phyloP scores from a whole-genome alignment of 306 rosid species.

The Parietaria judaica region DNA sequence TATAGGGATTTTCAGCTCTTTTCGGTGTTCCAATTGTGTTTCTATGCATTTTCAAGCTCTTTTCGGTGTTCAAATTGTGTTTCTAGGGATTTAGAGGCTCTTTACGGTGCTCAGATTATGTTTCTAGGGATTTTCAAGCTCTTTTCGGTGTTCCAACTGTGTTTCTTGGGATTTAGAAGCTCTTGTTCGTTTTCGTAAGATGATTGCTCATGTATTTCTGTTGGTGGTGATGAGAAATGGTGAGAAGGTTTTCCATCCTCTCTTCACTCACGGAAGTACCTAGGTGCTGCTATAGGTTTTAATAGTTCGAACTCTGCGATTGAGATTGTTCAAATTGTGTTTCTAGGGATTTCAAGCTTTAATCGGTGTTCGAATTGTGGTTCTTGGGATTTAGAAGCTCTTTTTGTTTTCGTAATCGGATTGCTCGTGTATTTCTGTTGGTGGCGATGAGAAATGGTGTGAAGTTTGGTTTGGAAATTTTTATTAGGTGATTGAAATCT shows the following conservation, averaged over 20 bases:
- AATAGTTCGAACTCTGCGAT: not conserved
- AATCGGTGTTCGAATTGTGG: too few species aligned
- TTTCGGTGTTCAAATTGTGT: too few species aligned
- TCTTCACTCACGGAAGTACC: too few species aligned
- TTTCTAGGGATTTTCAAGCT: too few species aligned
- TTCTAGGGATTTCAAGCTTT: conserved; percentile 5
- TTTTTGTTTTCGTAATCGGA: not conserved
- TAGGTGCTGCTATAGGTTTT: too few species aligned
- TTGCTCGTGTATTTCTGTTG: not conserved
- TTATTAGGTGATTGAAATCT: conserved; percentile 83
- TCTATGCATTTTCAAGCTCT: too few species aligned
- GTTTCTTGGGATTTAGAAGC: too few species aligned
- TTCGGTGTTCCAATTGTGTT: too few species aligned
- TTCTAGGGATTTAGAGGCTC: too few species aligned
- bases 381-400: too few species aligned
- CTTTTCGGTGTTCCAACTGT: too few species aligned
- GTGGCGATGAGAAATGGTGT: not conserved
- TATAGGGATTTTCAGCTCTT: conserved; percentile 1
- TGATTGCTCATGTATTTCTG: not conserved
- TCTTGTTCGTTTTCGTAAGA: not conserved
- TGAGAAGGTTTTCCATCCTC: not conserved
- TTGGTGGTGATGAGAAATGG: not conserved
- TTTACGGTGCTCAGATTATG: too few species aligned
- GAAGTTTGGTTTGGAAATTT: not conserved
- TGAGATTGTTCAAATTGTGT: not conserved